A percentile compares a stretch with the other conserved stretches of the same genome.
Evolutionary conservation across 129 eudicot genomes (phyloP).

Genomic region (Cynara cardunculus): DNA sequence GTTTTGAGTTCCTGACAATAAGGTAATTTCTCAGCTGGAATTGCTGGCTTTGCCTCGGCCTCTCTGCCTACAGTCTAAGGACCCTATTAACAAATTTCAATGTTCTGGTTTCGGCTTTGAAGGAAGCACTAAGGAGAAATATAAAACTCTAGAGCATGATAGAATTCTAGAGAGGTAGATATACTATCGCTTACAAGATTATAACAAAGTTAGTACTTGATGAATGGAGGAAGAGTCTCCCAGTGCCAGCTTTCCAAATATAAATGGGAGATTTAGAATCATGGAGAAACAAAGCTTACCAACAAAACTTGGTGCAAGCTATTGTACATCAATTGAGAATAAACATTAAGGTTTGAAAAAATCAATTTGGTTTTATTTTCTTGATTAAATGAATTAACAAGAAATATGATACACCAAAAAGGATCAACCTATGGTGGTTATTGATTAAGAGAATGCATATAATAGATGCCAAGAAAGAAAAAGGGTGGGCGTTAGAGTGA

Average conservation of each 20-base stretch:
- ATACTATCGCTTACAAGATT: too few species aligned
- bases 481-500: not conserved
- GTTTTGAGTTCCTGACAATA: too few species aligned
- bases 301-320: not conserved
- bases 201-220: too few species aligned
- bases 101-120: too few species aligned
- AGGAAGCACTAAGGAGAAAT: too few species aligned
- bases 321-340: not conserved
- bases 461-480: not conserved
- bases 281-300: too few species aligned
- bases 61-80: constrained; percentile 4
- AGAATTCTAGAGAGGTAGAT: too few species aligned
- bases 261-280: too few species aligned
- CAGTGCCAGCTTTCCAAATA: too few species aligned
- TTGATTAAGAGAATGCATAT: not conserved
- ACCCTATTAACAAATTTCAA: not conserved
- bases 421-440: not conserved
- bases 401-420: not conserved
- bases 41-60: not conserved
- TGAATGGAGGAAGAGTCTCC: too few species aligned
- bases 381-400: not conserved
- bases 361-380: not conserved
- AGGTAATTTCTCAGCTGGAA: not conserved
- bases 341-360: not conserved
- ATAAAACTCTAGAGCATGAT: too few species aligned